Evolutionary conservation across 2,329 filamentous ascomycete genomes (phyloP), one percentile per base, ranked within the genome.

Genomic region (Penicillium sp.): DNA sequence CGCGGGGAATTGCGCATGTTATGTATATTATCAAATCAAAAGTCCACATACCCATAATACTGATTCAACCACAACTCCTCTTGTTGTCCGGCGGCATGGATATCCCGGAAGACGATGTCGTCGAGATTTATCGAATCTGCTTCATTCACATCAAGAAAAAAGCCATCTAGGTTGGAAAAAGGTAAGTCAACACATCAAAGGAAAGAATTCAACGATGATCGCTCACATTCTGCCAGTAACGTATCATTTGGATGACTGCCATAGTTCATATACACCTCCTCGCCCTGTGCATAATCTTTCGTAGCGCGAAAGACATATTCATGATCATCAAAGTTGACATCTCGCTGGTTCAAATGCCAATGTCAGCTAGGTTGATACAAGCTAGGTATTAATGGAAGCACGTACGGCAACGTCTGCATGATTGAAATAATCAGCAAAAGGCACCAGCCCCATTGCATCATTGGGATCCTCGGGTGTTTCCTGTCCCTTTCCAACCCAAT

Each of bases 391-490:
- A 29, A 5, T 27, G 2, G 18, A 35, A 16, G 18, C 16, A 66
- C 71, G 34, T 64, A 77, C 75, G 46, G 72, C 67, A 18, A 72
- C 63, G 66, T 76, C 72, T 7, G 69, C 67, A 65, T 78, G 76
- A 60, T 78, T 78, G 56, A 78, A 78, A 55, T 76, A 77, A 64
- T 78, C 76, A 3, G 75, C 73, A 63, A 77, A 77, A 2, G 76
- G 76, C 54, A 77, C 65, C 55, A 78, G 52, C 7, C 74, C 76
- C 69, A 78, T 76, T 8, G 75, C 72, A 63, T 78, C 76, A 59
- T 78, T 76, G 1, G 66, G 66, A 53, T 75, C 69, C 46, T 71
- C 68, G 1, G 70, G 70, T 3, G 65, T 53, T 26, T 73, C 64
- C 60, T 60, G 67, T 40, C 65, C 77, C 8, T 72, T 72, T 44